phyloP scores from a whole-genome alignment of 495 filamentous ascomycete species.

The Sordaria brevicollis region DNA sequence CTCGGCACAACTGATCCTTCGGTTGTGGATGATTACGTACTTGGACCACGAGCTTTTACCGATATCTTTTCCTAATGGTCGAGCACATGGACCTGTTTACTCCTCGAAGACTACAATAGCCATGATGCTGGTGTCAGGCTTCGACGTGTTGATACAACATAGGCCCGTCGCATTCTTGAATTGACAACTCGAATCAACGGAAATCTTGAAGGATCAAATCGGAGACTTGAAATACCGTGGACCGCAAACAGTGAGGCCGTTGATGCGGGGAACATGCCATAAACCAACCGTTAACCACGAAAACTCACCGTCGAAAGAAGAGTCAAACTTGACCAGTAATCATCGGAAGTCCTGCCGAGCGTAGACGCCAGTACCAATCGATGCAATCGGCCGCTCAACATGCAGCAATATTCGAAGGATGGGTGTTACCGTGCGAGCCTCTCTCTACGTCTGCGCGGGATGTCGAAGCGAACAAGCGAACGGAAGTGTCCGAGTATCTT shows the following conservation, averaged over 20 bases:
- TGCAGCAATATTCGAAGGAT: not conserved
- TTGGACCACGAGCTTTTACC: no score
- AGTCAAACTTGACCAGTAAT: not conserved
- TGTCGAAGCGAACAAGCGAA: not conserved
- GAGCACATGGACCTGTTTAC: no score
- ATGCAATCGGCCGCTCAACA: not conserved
- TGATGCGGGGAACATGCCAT: not conserved
- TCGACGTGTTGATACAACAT: not conserved
- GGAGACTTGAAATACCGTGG: not conserved
- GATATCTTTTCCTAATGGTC: no score
- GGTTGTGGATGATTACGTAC: not conserved
- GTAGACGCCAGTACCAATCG: no score
- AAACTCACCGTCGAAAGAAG: not conserved
- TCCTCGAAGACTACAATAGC: not conserved
- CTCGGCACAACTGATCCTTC: not conserved
- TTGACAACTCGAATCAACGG: not conserved
- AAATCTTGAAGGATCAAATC: not conserved
- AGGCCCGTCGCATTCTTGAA: not conserved
- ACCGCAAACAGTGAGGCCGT: not conserved
- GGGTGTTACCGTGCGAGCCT: not conserved
- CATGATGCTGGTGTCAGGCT: not conserved
- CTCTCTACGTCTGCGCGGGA: constrained; percentile 8
- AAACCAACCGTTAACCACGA: not conserved
- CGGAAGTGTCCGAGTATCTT: constrained; percentile 7
- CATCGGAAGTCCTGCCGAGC: no score